Conservation (phyloP, 31 red algal species). For the Odonthalia washingtoniensis region DNA sequence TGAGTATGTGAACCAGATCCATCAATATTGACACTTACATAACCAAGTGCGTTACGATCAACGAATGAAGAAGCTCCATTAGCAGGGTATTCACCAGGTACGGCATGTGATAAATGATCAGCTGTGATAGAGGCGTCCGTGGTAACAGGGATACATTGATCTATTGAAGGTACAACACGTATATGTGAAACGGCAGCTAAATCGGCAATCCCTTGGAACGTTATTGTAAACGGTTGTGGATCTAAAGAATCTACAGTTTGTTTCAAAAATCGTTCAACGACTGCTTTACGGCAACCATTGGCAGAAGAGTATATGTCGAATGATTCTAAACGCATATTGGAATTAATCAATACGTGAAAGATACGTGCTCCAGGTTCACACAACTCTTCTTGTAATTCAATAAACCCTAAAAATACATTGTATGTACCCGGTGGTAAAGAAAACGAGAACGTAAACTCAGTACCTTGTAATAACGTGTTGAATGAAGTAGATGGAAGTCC, state of each 20-base stretch:
- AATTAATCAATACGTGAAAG: slow-evolving; percentile 48
- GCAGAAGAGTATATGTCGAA: slow-evolving; percentile 47
- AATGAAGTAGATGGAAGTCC: neutral
- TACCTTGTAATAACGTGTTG: neutral
- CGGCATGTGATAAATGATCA: no score
- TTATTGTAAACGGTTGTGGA: slow-evolving; percentile 30
- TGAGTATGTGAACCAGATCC: slow-evolving; percentile 55
- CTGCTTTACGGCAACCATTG: slow-evolving; percentile 3
- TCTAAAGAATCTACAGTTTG: slow-evolving; percentile 35
- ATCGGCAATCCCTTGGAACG: slow-evolving; percentile 39
- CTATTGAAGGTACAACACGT: no score
- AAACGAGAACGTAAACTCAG: slow-evolving; percentile 35
- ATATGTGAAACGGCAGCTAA: slow-evolving; percentile 35
- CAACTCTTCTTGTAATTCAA: slow-evolving; percentile 11
- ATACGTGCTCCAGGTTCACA: slow-evolving; percentile 53
- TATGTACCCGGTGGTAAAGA: slow-evolving; percentile 51
- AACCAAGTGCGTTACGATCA: slow-evolving; percentile 57
- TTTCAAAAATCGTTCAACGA: slow-evolving; percentile 10
- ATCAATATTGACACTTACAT: slow-evolving; percentile 39
- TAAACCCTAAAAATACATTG: slow-evolving; percentile 47
- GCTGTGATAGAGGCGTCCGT: no score
- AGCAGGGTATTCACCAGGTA: slow-evolving; percentile 51
- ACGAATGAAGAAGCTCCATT: slow-evolving; percentile 59
- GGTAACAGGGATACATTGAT: no score
- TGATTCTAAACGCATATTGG: slow-evolving; percentile 28